Evolutionary conservation across 805 yeast species (phyloP).

Genomic region (Lipomyces spencermartinsiae): DNA sequence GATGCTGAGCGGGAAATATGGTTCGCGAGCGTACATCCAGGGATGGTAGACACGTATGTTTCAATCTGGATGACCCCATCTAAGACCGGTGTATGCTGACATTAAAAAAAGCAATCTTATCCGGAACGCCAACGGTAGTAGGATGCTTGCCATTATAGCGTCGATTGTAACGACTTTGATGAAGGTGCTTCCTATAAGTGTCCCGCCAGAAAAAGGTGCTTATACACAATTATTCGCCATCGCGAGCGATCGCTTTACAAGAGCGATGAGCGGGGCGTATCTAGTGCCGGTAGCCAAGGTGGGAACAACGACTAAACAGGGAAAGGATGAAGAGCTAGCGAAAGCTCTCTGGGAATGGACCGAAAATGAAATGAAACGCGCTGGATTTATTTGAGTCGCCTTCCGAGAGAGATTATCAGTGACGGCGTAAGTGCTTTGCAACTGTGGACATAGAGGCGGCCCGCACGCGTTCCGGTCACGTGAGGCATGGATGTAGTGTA

Average conservation of each 20-base stretch:
- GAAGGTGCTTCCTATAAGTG: slow-evolving; percentile 1
- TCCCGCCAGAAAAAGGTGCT: neutral
- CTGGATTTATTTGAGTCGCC: neutral
- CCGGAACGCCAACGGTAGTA: neutral
- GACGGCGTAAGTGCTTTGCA: no score
- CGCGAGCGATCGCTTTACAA: neutral
- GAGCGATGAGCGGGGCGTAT: neutral
- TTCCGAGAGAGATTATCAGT: no score
- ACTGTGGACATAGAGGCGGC: no score
- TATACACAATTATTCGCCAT: neutral
- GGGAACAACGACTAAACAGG: neutral
- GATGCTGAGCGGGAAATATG: neutral
- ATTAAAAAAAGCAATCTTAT: neutral
- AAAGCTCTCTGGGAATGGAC: neutral
- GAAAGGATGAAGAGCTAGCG: neutral
- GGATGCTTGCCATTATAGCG: neutral
- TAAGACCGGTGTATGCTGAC: neutral
- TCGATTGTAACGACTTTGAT: neutral
- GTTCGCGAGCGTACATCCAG: slow-evolving; percentile 1
- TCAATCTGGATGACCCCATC: neutral
- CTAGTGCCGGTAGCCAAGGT: neutral
- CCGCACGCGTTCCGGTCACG: no score
- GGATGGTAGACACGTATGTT: neutral
- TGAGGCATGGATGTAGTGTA: no score
- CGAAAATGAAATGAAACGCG: slow-evolving; percentile 1